Base-by-base conservation (phyloP, 331 rosid species). In the Malus hybrid region DNA sequence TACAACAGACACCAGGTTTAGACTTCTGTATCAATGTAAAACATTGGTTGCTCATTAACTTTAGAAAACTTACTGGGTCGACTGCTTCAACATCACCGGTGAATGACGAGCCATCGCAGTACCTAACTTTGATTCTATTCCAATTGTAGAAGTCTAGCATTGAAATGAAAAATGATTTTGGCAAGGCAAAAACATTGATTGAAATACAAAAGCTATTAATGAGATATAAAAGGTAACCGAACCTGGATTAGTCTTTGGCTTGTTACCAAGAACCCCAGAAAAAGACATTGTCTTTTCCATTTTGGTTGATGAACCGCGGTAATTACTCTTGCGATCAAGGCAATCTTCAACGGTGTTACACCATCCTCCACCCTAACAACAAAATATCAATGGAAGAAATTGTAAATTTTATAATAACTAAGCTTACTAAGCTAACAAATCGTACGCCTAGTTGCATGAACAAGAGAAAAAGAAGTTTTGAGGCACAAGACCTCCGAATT, bases 61-160 rank as follows among this genome's bases (percentile, higher is more conserved):
- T 75, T 22, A 70, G 31, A 36, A 52, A 77, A 88, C 96, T 86
- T 89, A 93, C 99, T 6, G 97, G 91, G 78, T 91, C 73, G 28
- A 94, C 90, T 5, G 88, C 90, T 81, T 86, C 97, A 31, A 94
- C 93, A 71, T 94, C 99, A 64, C 99, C 99, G 0, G 97, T 92
- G 80, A 91, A 94, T 34, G 99, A 94, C 36, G 99, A 67, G 18
- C 99, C 99, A 66, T 94, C 99, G 36, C 99, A 94, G 82, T 92
- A 92, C 79, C 98, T 84, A 79, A 94, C 92, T 87, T 87, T 91
- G 79, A 94, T 84, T 84, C 90, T 84, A 68, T 94, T 88, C 99
- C 99, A 94, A 62, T 92, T 83, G 71, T 92, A 90, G 82, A 94
- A 94, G 80, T 94, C 97, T 95, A 82, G 33, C 77, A 81, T 64